Evolutionary conservation across 1,284 basidiomycete species (phyloP), one percentile per base, ranked within the genome.

Genomic region (Austroboletus niveus): DNA sequence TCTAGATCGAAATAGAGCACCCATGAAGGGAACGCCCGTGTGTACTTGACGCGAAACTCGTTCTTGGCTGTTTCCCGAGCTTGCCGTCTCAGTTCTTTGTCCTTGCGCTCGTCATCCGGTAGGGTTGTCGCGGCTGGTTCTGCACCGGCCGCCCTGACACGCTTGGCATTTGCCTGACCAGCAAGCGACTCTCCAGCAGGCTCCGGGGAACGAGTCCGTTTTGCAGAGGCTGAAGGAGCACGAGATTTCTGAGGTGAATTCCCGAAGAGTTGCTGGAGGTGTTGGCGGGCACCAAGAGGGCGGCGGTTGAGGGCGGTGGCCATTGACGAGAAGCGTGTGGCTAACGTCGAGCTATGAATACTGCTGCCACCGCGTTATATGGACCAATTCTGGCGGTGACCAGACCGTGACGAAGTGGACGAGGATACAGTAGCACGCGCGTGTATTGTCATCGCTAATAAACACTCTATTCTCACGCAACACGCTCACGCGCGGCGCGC

Each of bases 1-100:
- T 89, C 79, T 36, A 78, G 69, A 63, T 94, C 92, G 66, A 98
- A 89, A 70, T 94, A 89, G 72, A 98, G 96, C 17, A 78, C 81
- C 75, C 88, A 93, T 27, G 70, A 75, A 2, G 92, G 92, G 70
- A 98, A 96, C 15, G 87, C 89, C 52, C 83, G 82, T 49, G 80
- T 81, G 71, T 94, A 98, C 74, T 94, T 97, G 41, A 80, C 69
- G 59, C 82, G 82, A 75, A 94, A 98, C 59, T 91, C 87, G 17
- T 78, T 76, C 55, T 83, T 80, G 59, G 81, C 79, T 55, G 76
- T 72, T 60, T 87, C 82, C 36, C 82, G 77, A 56, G 82, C 80
- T 2, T 71, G 66, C 41, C 72, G 70, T 44, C 60, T 69, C 35
- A 68, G 70, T 31, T 78, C 75, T 55, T 71, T 77, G 47, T 75